These are phyloP conservation scores for Termitomyces sp. DNA, from an alignment of 1,284 basidiomycete species.

Conservation along the genomic window DNA sequence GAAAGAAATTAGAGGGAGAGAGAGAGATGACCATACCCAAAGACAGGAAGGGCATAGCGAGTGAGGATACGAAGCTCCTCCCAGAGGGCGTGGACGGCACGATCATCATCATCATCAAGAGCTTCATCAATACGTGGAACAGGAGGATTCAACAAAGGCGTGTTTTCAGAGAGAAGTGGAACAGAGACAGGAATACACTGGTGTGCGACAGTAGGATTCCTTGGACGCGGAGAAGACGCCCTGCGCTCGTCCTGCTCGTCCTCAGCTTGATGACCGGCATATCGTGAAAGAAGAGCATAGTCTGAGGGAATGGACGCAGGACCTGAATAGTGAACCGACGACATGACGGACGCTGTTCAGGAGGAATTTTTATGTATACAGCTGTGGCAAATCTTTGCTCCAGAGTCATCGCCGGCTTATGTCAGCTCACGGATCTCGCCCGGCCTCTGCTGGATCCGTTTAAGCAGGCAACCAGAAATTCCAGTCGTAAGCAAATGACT, in stretches of 20 bases:
- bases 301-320: slow-evolving; percentile 59
- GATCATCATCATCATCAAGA: slow-evolving; percentile 24
- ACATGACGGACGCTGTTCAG: slow-evolving; percentile 1
- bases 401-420: slow-evolving; percentile 2
- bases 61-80: slow-evolving; percentile 57
- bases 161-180: slow-evolving; percentile 34
- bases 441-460: too few relatives aligned
- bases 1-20: slow-evolving; percentile 2
- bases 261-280: slow-evolving; percentile 28
- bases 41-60: slow-evolving; percentile 64
- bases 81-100: slow-evolving; percentile 18
- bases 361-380: background rate
- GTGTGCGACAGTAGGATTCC: too few relatives aligned
- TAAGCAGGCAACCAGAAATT: too few relatives aligned
- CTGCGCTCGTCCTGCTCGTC: slow-evolving; percentile 17
- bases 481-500: background rate
- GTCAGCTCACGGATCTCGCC: slow-evolving; percentile 6
- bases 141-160: slow-evolving; percentile 46
- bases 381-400: background rate
- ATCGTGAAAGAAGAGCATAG: slow-evolving; percentile 54
- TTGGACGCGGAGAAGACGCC: too few relatives aligned
- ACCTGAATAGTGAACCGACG: slow-evolving; percentile 43
- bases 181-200: too few relatives aligned
- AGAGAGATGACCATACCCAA: slow-evolving; percentile 39
- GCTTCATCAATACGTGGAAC: slow-evolving; percentile 43